Evolutionary conservation across 805 yeast species (phyloP).

Genomic region (Komagataella pastoris): DNA sequence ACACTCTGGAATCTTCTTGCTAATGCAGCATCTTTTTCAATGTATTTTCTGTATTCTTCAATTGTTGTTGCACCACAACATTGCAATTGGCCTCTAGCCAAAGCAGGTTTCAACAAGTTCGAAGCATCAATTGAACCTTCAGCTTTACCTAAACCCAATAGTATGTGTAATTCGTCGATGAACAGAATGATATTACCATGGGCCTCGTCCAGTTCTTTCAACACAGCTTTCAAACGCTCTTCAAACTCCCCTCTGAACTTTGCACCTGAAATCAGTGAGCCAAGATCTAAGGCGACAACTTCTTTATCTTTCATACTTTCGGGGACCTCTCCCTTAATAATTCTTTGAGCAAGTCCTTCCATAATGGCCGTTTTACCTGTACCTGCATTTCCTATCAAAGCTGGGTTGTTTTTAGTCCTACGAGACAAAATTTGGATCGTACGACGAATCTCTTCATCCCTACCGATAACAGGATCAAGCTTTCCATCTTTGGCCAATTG

Average conservation of each 20-base stretch:
- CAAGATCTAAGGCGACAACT: conserved; percentile 75
- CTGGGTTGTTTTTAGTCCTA: conserved; percentile 92
- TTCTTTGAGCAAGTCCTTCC: conserved; percentile 94
- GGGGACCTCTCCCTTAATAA: conserved; percentile 85
- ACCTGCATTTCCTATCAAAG: conserved; percentile 91
- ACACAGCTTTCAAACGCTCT: conserved; percentile 68
- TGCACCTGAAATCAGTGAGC: conserved; percentile 86
- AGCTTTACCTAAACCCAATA: conserved; percentile 82
- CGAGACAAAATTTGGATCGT: conserved; percentile 88
- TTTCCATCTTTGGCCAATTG: conserved; percentile 80
- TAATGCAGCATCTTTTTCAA: conserved; percentile 92
- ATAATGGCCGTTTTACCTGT: conserved; percentile 96
- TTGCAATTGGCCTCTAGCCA: conserved; percentile 85
- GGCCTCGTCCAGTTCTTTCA: conserved; percentile 73
- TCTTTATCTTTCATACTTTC: conserved; percentile 83
- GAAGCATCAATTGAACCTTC: conserved; percentile 97
- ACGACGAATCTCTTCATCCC: conserved; percentile 89
- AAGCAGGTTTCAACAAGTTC: conserved; percentile 81
- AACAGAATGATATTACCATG: conserved; percentile 69
- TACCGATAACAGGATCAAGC: conserved; percentile 91
- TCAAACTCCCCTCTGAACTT: conserved; percentile 95
- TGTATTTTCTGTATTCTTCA: conserved; percentile 85
- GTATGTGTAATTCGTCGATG: conserved; percentile 82
- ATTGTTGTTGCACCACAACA: conserved; percentile 95
- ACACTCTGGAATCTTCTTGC: conserved; percentile 93